Base-by-base conservation (phyloP, 306 rosid genomes). In the Cercis canadensis region DNA sequence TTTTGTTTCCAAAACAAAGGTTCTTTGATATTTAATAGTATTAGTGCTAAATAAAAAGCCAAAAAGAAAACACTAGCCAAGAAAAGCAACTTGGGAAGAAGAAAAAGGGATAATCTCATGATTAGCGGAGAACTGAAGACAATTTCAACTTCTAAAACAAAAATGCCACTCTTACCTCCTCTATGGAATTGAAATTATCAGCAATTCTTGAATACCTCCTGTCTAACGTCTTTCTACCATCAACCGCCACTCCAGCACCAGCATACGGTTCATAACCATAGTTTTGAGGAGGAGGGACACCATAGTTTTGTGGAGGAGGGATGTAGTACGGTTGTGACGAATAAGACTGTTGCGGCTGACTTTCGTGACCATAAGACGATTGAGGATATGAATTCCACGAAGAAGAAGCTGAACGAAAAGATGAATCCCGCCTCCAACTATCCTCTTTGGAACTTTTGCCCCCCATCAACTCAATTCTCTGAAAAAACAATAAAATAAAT, bases 141-240 rank as follows among this genome's bases (percentile, higher is more conserved):
- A 37, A 37, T 37, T 37, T 8, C 43, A 37, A 5, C 43, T 37
- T 2, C 7, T 5, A 37, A 37, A 37, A 37, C 4, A 37, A 8
- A 6, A 37, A 8, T 6, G 43, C 43, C 1, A 0, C 7, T 45
- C 47, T 63, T 67, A 85, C 96, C 87, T 87, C 78, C 11, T 83
- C 83, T 45, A 87, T 47, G 54, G 92, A 87, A 41, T 21, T 32
- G 81, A 78, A 89, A 53, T 59, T 39, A 63, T 89, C 92, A 9
- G 84, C 80, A 69, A 81, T 84, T 72, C 80, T 87, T 1, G 90
- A 89, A 69, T 78, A 87, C 55, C 78, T 79, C 77, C 87, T 82
- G 12, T 89, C 88, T 36, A 89, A 50, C 65, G 66, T 82, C 64
- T 11, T 71, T 56, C 76, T 44, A 43, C 58, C 55, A 41, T 10